phyloP scores from a whole-genome alignment of 352 stramenopile genomes.

The Phytopythium cucurbitacearum region DNA sequence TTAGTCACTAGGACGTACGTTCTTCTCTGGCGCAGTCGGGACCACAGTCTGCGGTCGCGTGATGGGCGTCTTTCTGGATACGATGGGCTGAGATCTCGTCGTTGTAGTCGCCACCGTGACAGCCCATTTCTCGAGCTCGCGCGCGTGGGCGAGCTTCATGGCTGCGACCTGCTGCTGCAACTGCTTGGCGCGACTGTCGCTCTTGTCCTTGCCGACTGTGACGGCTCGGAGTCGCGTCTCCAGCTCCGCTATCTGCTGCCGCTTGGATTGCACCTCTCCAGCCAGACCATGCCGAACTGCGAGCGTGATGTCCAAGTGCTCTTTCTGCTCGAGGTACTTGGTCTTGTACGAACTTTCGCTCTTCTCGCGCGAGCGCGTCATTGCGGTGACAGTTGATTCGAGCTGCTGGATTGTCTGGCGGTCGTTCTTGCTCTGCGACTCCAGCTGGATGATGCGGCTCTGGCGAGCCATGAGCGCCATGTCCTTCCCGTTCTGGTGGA shows the following conservation, averaged over 20 bases:
- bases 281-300: slow-evolving; percentile 51
- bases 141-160: slow-evolving; percentile 46
- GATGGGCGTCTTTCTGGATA: slow-evolving; percentile 13
- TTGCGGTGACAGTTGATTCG: slow-evolving; percentile 30
- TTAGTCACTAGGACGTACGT: neutral
- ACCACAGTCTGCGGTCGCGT: neutral
- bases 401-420: slow-evolving; percentile 40
- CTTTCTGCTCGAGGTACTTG: slow-evolving; percentile 48
- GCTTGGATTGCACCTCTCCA: slow-evolving; percentile 46
- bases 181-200: slow-evolving; percentile 30
- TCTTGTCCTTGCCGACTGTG: slow-evolving; percentile 12
- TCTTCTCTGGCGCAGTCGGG: slow-evolving; percentile 14
- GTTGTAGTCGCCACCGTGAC: slow-evolving; percentile 5
- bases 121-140: slow-evolving; percentile 30
- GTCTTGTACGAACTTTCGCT: slow-evolving; percentile 21
- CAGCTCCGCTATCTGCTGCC: slow-evolving; percentile 34
- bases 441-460: slow-evolving; percentile 46
- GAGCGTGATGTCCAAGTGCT: slow-evolving; percentile 58
- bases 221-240: slow-evolving; percentile 21
- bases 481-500: slow-evolving; percentile 39
- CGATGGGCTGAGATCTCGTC: slow-evolving; percentile 2
- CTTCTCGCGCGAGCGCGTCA: slow-evolving; percentile 27
- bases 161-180: slow-evolving; percentile 45
- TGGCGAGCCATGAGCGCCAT: slow-evolving; percentile 44
- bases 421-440: slow-evolving; percentile 52